phyloP scores from a whole-genome alignment of 2,329 filamentous ascomycete genomes.

The Scopulariopsis brevicaulis region DNA sequence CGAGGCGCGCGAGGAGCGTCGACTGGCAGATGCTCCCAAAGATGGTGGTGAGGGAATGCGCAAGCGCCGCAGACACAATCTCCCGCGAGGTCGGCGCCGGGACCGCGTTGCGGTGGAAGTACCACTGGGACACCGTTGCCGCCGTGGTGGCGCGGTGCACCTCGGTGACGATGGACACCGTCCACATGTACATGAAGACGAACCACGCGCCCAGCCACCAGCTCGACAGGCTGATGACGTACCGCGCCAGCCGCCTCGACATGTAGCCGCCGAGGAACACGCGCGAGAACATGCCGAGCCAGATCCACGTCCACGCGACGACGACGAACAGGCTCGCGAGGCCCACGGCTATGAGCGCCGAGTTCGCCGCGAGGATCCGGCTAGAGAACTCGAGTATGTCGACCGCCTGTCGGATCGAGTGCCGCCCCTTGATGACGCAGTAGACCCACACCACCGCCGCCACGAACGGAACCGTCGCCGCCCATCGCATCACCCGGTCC shows the following conservation, averaged over 20 bases:
- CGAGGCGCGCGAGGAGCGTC: constrained; percentile 66
- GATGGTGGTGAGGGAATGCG: constrained; percentile 73
- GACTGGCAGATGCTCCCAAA: constrained; percentile 90
- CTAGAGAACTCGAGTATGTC: constrained; percentile 88
- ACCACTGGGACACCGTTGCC: constrained; percentile 96
- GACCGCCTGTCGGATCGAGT: constrained; percentile 71
- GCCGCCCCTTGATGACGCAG: constrained; percentile 68
- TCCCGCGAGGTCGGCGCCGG: constrained; percentile 68
- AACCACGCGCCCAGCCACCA: constrained; percentile 96
- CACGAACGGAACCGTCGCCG: constrained; percentile 64
- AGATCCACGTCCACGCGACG: constrained; percentile 87
- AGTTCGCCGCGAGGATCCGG: constrained; percentile 74
- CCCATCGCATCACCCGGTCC: constrained; percentile 80
- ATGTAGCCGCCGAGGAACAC: constrained; percentile 91
- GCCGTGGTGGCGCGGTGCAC: constrained; percentile 86
- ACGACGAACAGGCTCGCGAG: constrained; percentile 65
- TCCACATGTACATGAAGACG: constrained; percentile 92
- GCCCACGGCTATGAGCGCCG: constrained; percentile 73
- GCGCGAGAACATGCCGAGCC: constrained; percentile 92
- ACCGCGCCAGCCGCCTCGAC: constrained; percentile 46
- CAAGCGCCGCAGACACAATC: constrained; percentile 72
- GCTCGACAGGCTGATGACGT: constrained; percentile 76
- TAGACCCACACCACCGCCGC: constrained; percentile 73
- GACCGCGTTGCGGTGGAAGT: constrained; percentile 82
- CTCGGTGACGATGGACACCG: constrained; percentile 73